Evolutionary conservation across 2,329 filamentous ascomycete species (phyloP), one percentile per base, ranked within the genome.

Genomic region (Colletotrichum graminicola): DNA sequence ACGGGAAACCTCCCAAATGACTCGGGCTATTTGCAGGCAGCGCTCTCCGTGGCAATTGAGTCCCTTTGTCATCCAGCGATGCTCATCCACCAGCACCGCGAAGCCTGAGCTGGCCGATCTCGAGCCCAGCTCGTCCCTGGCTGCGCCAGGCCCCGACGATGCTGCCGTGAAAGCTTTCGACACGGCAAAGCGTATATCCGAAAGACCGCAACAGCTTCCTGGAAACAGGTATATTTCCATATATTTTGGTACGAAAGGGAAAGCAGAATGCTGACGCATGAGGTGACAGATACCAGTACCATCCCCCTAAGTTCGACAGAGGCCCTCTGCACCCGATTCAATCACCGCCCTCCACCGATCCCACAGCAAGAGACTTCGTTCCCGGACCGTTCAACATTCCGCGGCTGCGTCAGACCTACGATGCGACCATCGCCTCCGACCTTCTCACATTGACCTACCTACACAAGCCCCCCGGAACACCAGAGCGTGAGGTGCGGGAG

Each of bases 311-410:
- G 84, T 99, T 95, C 88, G 91, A 97, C 82, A 93, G 95, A 78
- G 96, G 96, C 67, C 95, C 95, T 74, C 87, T 98, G 32, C 95
- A 98, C 80, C 96, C 96, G 62, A 91, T 98, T 78, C 94, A 97
- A 84, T 93, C 94, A 71, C 95, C 94, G n/a, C 88, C 91, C 49
- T 89, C 91, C 62, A 96, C 95, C 73, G 93, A 98, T 77, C 95
- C 95, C 0, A 89, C 92, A 36, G 97, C 96, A 71, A 92, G 96
- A 79, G 87, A 94, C 79, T 99, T 96, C 81, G 87, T 93, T 34
- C 95, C 96, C 0, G 96, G 96, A 0, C 96, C 96, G 2, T 99
- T 98, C 86, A 93, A 92, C 78, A 87, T 93, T 61, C 93, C 95
- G 16, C 93, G 96, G 66, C 88, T 98, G 71, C 91, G 94, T 82